These are phyloP conservation scores for Perkinsus olseni DNA, from an alignment of 169 alveolate species.

Conservation along the genomic window DNA sequence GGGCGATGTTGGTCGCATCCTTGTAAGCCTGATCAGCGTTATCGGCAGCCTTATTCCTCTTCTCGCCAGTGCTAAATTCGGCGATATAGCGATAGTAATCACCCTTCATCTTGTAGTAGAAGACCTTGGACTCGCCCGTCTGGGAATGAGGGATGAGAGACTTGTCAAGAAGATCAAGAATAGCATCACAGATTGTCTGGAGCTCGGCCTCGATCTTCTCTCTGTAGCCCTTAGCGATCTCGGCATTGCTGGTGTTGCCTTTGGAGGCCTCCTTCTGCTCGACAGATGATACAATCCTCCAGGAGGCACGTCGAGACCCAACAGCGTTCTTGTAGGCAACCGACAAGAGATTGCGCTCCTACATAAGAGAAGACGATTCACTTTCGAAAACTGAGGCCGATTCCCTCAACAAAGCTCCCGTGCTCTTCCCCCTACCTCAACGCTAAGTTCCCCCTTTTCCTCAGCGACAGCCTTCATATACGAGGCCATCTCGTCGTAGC, in stretches of 20 bases:
- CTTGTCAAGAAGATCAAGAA: slow-evolving; percentile 65
- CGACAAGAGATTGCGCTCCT: slow-evolving; percentile 63
- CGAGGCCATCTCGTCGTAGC: slow-evolving; percentile 93
- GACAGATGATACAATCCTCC: slow-evolving; percentile 90
- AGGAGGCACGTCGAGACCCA: slow-evolving; percentile 96
- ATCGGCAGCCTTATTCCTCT: slow-evolving; percentile 12
- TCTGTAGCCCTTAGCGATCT: slow-evolving; percentile 83
- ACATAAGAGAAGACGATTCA: slow-evolving; percentile 4
- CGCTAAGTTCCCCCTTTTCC: not conserved
- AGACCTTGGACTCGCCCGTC: slow-evolving; percentile 9
- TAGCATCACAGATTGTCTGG: slow-evolving; percentile 73
- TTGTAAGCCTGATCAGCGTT: slow-evolving; percentile 14
- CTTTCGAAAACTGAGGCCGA: slow-evolving; percentile 13
- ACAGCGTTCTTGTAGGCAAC: slow-evolving; percentile 98
- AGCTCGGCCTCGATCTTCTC: slow-evolving; percentile 85
- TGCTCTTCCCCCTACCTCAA: not conserved
- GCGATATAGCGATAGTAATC: slow-evolving; percentile 13
- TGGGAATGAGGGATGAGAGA: not conserved
- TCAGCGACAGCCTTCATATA: slow-evolving; percentile 24
- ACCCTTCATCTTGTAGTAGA: slow-evolving; percentile 14
- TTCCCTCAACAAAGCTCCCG: slow-evolving; percentile 68
- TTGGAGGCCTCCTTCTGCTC: slow-evolving; percentile 92
- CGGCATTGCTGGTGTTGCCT: slow-evolving; percentile 75
- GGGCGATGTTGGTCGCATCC: slow-evolving; percentile 82
- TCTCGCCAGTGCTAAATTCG: not conserved